A percentile compares a stretch with the other conserved stretches of the same genome.
These are phyloP conservation scores for Isatis lusitanica DNA, from an alignment of 441 rosid species.

Conservation along the genomic window DNA sequence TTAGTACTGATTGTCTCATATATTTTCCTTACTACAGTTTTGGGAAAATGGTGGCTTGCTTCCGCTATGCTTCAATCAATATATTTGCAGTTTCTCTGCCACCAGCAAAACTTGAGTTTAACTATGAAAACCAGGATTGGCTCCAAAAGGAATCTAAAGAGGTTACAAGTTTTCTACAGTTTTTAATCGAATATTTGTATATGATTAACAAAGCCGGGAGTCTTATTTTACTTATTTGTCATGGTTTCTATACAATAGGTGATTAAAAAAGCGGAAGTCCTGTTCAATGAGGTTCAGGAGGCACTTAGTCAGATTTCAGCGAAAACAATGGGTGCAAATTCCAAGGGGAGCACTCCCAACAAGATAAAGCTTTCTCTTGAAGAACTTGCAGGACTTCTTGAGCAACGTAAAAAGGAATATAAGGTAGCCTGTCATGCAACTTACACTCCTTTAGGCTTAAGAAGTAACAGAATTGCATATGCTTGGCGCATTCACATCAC, in stretches of 20 bases:
- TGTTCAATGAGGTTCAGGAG: constrained; percentile 54
- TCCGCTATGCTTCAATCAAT: constrained; percentile 74
- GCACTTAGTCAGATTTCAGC: constrained; percentile 52
- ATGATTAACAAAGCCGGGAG: constrained; percentile 11
- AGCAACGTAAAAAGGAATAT: constrained; percentile 60
- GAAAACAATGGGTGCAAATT: constrained; percentile 41
- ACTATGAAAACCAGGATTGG: constrained; percentile 61
- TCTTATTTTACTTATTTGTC: constrained; percentile 7
- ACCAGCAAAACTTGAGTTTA: constrained; percentile 64
- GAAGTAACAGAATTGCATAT: constrained; percentile 9
- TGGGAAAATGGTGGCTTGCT: constrained; percentile 79
- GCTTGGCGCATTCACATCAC: constrained; percentile 8
- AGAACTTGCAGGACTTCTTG: constrained; percentile 56
- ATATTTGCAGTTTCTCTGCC: constrained; percentile 70
- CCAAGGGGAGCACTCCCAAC: constrained; percentile 35
- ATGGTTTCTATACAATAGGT: constrained; percentile 46
- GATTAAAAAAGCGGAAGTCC: constrained; percentile 48
- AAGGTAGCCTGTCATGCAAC: constrained; percentile 47
- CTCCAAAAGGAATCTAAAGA: constrained; percentile 50
- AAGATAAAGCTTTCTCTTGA: constrained; percentile 38
- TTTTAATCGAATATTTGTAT: constrained; percentile 16
- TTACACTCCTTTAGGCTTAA: constrained; percentile 14
- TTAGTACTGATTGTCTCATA: constrained; percentile 32
- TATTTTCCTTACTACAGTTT: constrained; percentile 47
- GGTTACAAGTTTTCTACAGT: constrained; percentile 26